phyloP scores from a whole-genome alignment of 2,329 filamentous ascomycete genomes.

The Coniella vitis region DNA sequence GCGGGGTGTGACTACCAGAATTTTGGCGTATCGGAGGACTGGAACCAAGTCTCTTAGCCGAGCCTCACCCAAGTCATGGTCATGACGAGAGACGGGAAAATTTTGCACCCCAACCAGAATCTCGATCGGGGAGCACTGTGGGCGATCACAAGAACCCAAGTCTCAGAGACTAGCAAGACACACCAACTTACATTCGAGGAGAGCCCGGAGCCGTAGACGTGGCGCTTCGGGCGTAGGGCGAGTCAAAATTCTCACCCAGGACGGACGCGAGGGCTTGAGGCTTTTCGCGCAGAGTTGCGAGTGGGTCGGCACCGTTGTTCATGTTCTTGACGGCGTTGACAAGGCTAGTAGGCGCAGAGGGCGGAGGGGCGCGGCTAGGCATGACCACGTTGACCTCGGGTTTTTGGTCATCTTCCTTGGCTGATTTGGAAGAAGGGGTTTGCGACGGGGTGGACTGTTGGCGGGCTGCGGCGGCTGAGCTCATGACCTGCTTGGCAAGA shows the following conservation, averaged over 20 bases:
- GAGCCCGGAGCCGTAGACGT: slow-evolving; percentile 53
- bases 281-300: slow-evolving; percentile 24
- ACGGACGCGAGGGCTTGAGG: slow-evolving; percentile 19
- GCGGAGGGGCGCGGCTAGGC: slow-evolving; percentile 16
- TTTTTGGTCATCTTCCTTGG: slow-evolving; percentile 9
- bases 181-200: slow-evolving; percentile 46
- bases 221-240: slow-evolving; percentile 49
- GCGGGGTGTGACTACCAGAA: slow-evolving; percentile 70
- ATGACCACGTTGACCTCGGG: slow-evolving; percentile 21
- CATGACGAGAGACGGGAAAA: slow-evolving; percentile 3
- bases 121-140: background rate
- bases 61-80: slow-evolving; percentile 8
- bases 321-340: slow-evolving; percentile 30
- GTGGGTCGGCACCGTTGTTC: slow-evolving; percentile 31
- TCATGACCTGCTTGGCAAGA: slow-evolving; percentile 27
- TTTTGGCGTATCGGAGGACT: slow-evolving; percentile 65
- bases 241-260: slow-evolving; percentile 40
- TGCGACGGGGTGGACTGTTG: slow-evolving; percentile 22
- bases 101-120: background rate
- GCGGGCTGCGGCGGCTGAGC: slow-evolving; percentile 27
- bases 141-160: background rate
- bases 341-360: slow-evolving; percentile 21
- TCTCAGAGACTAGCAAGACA: background rate
- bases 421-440: slow-evolving; percentile 23
- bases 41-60: slow-evolving; percentile 3